phyloP scores from a whole-genome alignment of 2,329 filamentous ascomycete genomes.

The Claviceps paspali region DNA sequence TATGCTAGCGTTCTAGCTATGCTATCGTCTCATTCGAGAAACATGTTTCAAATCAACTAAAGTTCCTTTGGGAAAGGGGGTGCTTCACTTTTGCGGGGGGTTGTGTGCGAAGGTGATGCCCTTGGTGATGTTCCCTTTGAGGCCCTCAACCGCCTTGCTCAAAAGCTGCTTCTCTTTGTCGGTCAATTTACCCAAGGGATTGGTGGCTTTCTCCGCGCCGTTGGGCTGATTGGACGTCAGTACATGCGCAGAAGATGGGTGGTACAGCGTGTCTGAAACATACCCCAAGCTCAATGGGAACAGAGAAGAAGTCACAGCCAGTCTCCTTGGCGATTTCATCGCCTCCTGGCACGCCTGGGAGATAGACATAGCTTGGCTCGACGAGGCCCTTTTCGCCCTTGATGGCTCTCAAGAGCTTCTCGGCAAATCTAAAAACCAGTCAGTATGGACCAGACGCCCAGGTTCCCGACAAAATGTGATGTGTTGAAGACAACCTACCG shows the following conservation, averaged over 20 bases:
- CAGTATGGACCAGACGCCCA: slow-evolving; percentile 4
- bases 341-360: slow-evolving; percentile 76
- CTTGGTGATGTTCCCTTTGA: slow-evolving; percentile 90
- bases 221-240: slow-evolving; percentile 41
- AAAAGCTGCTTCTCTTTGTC: slow-evolving; percentile 84
- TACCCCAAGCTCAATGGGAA: slow-evolving; percentile 90
- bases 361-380: slow-evolving; percentile 92
- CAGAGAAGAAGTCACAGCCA: slow-evolving; percentile 87
- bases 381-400: slow-evolving; percentile 86
- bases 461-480: not conserved
- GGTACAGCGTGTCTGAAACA: slow-evolving; percentile 27
- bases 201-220: slow-evolving; percentile 73
- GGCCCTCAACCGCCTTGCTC: slow-evolving; percentile 55
- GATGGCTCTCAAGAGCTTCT: slow-evolving; percentile 78
- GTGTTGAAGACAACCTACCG: slow-evolving; percentile 38
- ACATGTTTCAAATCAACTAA: slow-evolving; percentile 14
- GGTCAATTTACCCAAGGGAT: slow-evolving; percentile 62
- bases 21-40: slow-evolving; percentile 16
- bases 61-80: slow-evolving; percentile 15
- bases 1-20: slow-evolving; percentile 22
- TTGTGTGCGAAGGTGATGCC: slow-evolving; percentile 80
- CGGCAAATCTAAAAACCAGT: slow-evolving; percentile 54
- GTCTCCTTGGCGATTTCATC: slow-evolving; percentile 72
- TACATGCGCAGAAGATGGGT: slow-evolving; percentile 8
- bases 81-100: slow-evolving; percentile 70